Conservation (phyloP, 371 early-diverging fungal species). For the Rhizopus stolonifer region DNA sequence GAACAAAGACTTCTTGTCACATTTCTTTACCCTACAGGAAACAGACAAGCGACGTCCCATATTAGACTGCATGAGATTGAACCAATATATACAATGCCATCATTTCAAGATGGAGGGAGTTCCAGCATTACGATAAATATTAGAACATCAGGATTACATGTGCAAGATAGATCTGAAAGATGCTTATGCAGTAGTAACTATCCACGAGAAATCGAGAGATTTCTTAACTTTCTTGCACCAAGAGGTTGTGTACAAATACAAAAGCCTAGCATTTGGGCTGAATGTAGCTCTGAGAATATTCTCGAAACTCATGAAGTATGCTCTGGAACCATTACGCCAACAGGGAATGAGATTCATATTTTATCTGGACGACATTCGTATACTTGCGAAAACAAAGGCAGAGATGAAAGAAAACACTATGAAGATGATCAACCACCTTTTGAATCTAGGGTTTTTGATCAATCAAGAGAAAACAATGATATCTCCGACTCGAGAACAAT, state of each 20-base stretch:
- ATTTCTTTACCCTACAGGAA: no score
- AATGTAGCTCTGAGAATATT: slow-evolving; percentile 11
- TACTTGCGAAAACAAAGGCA: background rate
- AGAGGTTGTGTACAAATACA: slow-evolving; percentile 11
- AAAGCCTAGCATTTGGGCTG: slow-evolving; percentile 5
- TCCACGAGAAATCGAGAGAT: background rate
- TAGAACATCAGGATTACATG: no score
- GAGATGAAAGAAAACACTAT: background rate
- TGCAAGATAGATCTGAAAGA: no score
- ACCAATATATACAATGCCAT: no score
- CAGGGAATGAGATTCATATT: slow-evolving; percentile 1
- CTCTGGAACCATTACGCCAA: slow-evolving; percentile 5
- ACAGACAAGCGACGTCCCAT: no score
- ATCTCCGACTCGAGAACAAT: background rate
- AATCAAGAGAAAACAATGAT: slow-evolving; percentile 4
- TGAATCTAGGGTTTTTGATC: slow-evolving; percentile 8
- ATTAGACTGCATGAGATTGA: no score
- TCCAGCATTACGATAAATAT: no score
- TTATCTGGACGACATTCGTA: slow-evolving; percentile 11
- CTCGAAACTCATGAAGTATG: slow-evolving; percentile 3
- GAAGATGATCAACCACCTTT: background rate
- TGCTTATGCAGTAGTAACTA: slow-evolving; percentile 5
- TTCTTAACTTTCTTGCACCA: slow-evolving; percentile 3
- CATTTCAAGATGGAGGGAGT: no score
- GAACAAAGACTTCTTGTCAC: no score